phyloP scores from a whole-genome alignment of 2,329 filamentous ascomycete species.

The Teratosphaeria zuluensis region DNA sequence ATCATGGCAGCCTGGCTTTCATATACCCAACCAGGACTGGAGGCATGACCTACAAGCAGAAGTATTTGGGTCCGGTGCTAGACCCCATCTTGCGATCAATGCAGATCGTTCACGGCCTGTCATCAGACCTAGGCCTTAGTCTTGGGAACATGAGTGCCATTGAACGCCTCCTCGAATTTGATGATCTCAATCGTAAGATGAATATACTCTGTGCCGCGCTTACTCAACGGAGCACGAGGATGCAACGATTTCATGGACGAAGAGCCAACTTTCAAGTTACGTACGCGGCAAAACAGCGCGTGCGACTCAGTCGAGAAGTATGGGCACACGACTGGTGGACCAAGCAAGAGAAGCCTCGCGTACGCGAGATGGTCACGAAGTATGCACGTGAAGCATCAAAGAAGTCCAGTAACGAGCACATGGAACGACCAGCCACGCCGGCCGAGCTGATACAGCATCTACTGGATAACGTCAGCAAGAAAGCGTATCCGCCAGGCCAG shows the following conservation, averaged over 20 bases:
- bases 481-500: slow-evolving; percentile 36
- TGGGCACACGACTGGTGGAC: slow-evolving; percentile 56
- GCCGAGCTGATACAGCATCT: slow-evolving; percentile 50
- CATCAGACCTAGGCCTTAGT: slow-evolving; percentile 45
- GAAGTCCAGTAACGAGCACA: slow-evolving; percentile 25
- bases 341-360: slow-evolving; percentile 52
- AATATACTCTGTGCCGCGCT: slow-evolving; percentile 17
- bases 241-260: slow-evolving; percentile 22
- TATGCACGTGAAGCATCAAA: slow-evolving; percentile 36
- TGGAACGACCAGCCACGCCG: slow-evolving; percentile 29
- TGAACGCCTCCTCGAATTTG: slow-evolving; percentile 45
- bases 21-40: slow-evolving; percentile 53
- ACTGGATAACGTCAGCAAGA: slow-evolving; percentile 46
- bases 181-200: slow-evolving; percentile 21
- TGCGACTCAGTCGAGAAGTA: slow-evolving; percentile 41
- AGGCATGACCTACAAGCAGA: slow-evolving; percentile 47
- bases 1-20: slow-evolving; percentile 50
- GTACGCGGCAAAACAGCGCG: slow-evolving; percentile 42
- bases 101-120: slow-evolving; percentile 49
- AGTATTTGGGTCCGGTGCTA: slow-evolving; percentile 52
- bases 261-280: slow-evolving; percentile 31
- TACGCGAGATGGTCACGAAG: slow-evolving; percentile 41
- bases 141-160: slow-evolving; percentile 47
- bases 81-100: slow-evolving; percentile 52
- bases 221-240: slow-evolving; percentile 16